phyloP scores from a whole-genome alignment of 106 monocot species.

The Dendrobium nobile region DNA sequence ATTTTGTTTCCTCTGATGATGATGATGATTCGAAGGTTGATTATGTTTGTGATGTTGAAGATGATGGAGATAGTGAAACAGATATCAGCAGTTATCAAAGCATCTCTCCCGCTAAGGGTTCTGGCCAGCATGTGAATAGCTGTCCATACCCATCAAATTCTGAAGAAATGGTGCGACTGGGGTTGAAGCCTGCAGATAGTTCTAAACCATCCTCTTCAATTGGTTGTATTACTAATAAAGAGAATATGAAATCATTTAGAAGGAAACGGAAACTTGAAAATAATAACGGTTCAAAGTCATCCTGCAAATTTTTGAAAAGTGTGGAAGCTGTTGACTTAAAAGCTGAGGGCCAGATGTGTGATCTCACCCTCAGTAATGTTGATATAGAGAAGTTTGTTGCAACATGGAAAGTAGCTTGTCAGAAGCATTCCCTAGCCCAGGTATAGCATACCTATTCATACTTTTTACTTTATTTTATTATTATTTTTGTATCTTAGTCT shows the following conservation, averaged over 20 bases:
- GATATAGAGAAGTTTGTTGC: slow-evolving; percentile 44
- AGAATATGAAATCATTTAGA: slow-evolving; percentile 11
- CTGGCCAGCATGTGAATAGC: slow-evolving; percentile 41
- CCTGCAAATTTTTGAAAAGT: slow-evolving; percentile 22
- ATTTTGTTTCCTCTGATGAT: slow-evolving; percentile 47
- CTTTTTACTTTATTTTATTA: neutral
- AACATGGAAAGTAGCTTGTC: slow-evolving; percentile 77
- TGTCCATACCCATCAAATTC: slow-evolving; percentile 94
- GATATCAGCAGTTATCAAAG: slow-evolving; percentile 3
- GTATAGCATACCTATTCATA: slow-evolving; percentile 26
- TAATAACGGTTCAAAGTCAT: slow-evolving; percentile 10
- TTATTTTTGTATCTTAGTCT: slow-evolving; percentile 3
- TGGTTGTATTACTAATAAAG: slow-evolving; percentile 7
- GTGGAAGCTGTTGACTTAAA: slow-evolving; percentile 7
- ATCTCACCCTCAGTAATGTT: slow-evolving; percentile 16
- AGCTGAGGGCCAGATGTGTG: slow-evolving; percentile 2
- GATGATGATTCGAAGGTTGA: slow-evolving; percentile 28
- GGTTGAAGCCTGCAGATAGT: slow-evolving; percentile 33
- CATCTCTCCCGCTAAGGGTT: slow-evolving; percentile 19
- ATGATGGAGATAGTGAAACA: slow-evolving; percentile 3
- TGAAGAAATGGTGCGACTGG: slow-evolving; percentile 81
- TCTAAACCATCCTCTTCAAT: slow-evolving; percentile 7
- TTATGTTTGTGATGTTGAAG: slow-evolving; percentile 22
- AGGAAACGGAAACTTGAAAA: slow-evolving; percentile 51
- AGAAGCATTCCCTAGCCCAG: slow-evolving; percentile 41